Base-by-base conservation (phyloP, 1,284 basidiomycete species). In the Chalciporus sp. region DNA sequence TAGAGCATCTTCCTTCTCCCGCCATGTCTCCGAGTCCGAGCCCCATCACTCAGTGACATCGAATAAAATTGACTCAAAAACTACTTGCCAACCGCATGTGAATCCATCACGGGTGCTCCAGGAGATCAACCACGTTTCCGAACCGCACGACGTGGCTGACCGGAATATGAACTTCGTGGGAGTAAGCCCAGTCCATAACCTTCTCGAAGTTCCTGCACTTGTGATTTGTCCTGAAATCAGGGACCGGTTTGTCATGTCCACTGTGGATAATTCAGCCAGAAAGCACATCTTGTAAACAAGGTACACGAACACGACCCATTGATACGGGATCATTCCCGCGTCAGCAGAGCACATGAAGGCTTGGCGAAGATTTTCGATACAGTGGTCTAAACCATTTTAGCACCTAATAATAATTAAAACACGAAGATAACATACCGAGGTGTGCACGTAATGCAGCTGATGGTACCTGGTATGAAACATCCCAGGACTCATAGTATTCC, bases 301-400 rank as follows among this genome's bases (percentile, higher is more conserved):
- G 23, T 23, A 23, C 23, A 23, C 23, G 23, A 23, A 23, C 23
- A 27, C 11, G n/a, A 52, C 51, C 53, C 53, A 55, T 31, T 55
- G 6, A 39, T 50, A 55, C 10, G 51, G 35, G 3, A 52, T 53
- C 53, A 53, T 45, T 16, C 52, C 52, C 31, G 29, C 44, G 14
- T 55, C 51, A 3, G 51, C 53, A n/a, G n/a, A n/a, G 35, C 53
- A 55, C 51, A 55, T 55, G 19, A 53, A 23, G 11, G 26, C 45
- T 20, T 55, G 50, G 20, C 53, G 28, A 8, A 53, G 20, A 29
- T 55, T 55, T 31, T 55, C 51, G 51, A 55, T 35, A 42, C 53
- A 55, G 37, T 55, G 53, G 39, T 53, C 53, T 23, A 23, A 23
- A 23, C 23, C 23, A 3, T 23, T 23, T 23, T 23, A 23, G 23